Evolutionary conservation across 305 asterid genomes (phyloP).

Genomic region (Salvia sclarea): DNA sequence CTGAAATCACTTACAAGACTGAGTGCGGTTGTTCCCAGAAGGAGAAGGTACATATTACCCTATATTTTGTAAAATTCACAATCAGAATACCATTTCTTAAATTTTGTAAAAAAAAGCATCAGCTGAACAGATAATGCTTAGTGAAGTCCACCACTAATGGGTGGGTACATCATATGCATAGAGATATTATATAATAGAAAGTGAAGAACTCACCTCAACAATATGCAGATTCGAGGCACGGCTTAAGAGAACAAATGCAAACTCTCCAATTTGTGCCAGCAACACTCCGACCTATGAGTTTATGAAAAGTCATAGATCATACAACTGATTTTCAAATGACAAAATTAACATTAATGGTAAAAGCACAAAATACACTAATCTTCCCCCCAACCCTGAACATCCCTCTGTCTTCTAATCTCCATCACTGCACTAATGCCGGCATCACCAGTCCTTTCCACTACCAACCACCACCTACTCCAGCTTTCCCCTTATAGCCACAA

Average conservation of each 20-base stretch:
- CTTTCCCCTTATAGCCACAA: background rate
- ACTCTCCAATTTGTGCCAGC: slow-evolving; percentile 98
- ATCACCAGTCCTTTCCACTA: background rate
- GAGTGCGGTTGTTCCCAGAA: slow-evolving; percentile 95
- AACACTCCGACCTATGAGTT: slow-evolving; percentile 73
- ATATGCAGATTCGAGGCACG: slow-evolving; percentile 92
- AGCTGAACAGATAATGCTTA: background rate
- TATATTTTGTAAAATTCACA: slow-evolving; percentile 28
- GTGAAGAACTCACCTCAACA: slow-evolving; percentile 61
- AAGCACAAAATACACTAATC: slow-evolving; percentile 1
- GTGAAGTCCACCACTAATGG: background rate
- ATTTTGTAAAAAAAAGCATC: background rate
- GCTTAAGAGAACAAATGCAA: slow-evolving; percentile 92
- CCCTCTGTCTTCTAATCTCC: background rate
- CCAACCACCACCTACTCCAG: background rate
- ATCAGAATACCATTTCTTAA: slow-evolving; percentile 19
- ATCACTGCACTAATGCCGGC: background rate
- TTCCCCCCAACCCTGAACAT: background rate
- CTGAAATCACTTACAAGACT: slow-evolving; percentile 69
- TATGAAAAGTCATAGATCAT: slow-evolving; percentile 27
- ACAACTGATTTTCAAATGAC: background rate
- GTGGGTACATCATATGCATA: background rate
- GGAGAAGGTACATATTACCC: slow-evolving; percentile 97
- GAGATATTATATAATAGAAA: slow-evolving; percentile 9
- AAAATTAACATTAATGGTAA: background rate